A percentile compares a stretch with the other conserved stretches of the same genome.
phyloP scores from a whole-genome alignment of 371 early-diverging fungal species.

The Rhizopus delemar region DNA sequence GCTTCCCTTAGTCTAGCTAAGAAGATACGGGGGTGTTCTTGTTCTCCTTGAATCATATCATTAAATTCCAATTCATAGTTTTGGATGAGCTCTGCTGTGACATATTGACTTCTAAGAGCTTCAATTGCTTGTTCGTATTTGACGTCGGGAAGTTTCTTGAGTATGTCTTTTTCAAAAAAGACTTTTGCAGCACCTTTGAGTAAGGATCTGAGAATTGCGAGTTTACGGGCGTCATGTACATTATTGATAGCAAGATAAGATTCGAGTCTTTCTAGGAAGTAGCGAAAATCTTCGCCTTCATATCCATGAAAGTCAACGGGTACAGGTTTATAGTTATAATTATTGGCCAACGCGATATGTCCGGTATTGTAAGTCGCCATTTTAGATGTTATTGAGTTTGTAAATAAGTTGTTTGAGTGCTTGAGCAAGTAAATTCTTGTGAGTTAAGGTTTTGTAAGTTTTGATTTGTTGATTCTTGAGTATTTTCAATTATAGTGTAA shows the following conservation, averaged over 20 bases:
- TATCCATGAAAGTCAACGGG: slow-evolving; percentile 11
- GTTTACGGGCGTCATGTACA: not conserved
- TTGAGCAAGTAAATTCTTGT: too few species aligned
- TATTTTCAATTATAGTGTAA: too few species aligned
- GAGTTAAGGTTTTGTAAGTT: too few species aligned
- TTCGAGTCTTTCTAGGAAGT: slow-evolving; percentile 9
- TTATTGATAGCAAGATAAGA: slow-evolving; percentile 11
- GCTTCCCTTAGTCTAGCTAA: slow-evolving; percentile 7
- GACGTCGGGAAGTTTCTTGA: too few species aligned
- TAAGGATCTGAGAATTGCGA: slow-evolving; percentile 5
- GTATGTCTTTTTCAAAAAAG: too few species aligned
- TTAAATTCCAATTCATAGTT: not conserved
- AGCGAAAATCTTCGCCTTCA: slow-evolving; percentile 20
- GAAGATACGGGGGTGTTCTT: slow-evolving; percentile 3
- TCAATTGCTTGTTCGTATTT: slow-evolving; percentile 7
- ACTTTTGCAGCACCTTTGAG: not conserved
- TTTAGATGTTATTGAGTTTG: too few species aligned
- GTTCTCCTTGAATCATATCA: not conserved
- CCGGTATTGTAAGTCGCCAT: too few species aligned
- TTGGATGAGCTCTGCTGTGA: slow-evolving; percentile 3
- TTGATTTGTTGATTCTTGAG: too few species aligned
- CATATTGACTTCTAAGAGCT: slow-evolving; percentile 1
- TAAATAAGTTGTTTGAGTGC: too few species aligned
- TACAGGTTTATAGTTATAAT: too few species aligned
- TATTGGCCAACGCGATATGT: too few species aligned